A percentile compares a stretch with the other conserved stretches of the same genome.
Conservation (phyloP, 129 eudicot genomes). For the Flaveria sonorensis region DNA sequence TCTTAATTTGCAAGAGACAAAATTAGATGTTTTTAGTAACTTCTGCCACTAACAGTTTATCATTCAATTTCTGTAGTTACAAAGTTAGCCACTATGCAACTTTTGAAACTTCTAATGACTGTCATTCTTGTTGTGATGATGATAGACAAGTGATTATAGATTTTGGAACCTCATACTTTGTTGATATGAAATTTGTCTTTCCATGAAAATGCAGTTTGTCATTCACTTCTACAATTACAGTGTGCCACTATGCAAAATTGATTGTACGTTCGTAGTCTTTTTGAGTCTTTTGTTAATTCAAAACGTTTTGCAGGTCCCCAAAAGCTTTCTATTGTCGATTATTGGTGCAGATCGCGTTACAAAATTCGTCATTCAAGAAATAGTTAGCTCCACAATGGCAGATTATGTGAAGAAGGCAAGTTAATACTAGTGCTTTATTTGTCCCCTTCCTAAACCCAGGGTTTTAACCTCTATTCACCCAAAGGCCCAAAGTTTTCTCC, state of each 20-base stretch:
- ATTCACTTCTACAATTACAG: too few species aligned
- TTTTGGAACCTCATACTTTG: background rate
- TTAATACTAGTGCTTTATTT: conserved; percentile 11
- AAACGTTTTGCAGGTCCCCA: conserved; percentile 63
- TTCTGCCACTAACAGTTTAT: background rate
- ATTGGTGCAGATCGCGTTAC: conserved; percentile 82
- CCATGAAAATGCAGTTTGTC: too few species aligned
- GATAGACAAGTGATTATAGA: background rate
- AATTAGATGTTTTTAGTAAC: background rate
- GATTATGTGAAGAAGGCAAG: conserved; percentile 80
- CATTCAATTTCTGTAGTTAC: background rate
- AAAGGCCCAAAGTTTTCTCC: background rate
- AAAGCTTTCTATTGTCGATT: conserved; percentile 59
- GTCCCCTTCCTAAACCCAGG: background rate
- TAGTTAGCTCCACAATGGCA: conserved; percentile 69
- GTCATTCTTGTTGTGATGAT: conserved; percentile 8
- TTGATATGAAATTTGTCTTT: background rate
- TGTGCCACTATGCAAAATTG: background rate
- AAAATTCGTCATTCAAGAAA: conserved; percentile 77
- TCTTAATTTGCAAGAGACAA: background rate
- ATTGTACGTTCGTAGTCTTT: background rate
- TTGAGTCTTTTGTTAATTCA: conserved; percentile 6
- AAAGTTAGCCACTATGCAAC: conserved; percentile 9
- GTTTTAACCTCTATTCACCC: background rate
- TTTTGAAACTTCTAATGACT: background rate